Conservation (phyloP, 2,329 filamentous ascomycete species). For the Alternaria tenuissima region DNA sequence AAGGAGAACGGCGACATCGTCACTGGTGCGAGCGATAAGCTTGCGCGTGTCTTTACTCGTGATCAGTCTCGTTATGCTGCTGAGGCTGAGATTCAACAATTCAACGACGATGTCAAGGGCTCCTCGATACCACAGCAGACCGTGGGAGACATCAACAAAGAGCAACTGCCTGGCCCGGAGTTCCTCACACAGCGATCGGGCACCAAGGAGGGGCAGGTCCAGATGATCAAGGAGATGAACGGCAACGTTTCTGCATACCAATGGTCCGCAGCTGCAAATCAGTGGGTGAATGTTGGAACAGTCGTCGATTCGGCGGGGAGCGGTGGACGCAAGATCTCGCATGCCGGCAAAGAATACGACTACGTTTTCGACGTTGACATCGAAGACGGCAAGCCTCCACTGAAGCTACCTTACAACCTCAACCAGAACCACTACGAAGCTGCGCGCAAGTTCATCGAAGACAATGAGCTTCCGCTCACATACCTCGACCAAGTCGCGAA, state of each 20-base stretch:
- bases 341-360: slow-evolving; percentile 89
- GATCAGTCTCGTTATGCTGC: slow-evolving; percentile 74
- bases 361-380: slow-evolving; percentile 97
- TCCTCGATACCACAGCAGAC: slow-evolving; percentile 91
- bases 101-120: slow-evolving; percentile 81
- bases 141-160: slow-evolving; percentile 80
- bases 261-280: slow-evolving; percentile 72
- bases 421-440: slow-evolving; percentile 92
- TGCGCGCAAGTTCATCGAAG: slow-evolving; percentile 87
- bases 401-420: slow-evolving; percentile 94
- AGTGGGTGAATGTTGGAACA: slow-evolving; percentile 91
- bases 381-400: slow-evolving; percentile 87
- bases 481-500: slow-evolving; percentile 93
- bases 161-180: slow-evolving; percentile 86
- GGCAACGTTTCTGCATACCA: slow-evolving; percentile 86
- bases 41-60: slow-evolving; percentile 85
- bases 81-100: slow-evolving; percentile 71
- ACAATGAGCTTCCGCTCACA: slow-evolving; percentile 85
- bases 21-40: slow-evolving; percentile 88
- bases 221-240: slow-evolving; percentile 85
- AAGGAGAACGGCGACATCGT: slow-evolving; percentile 87
- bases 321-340: slow-evolving; percentile 69
- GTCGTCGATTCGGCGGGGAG: slow-evolving; percentile 90
- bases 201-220: slow-evolving; percentile 95
- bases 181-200: slow-evolving; percentile 83